Percentiles rank a stretch among this genome's conserved stretches.
Evolutionary conservation across 1,139 yeast species (phyloP).

Genomic region (Yamadazyma friedrichii): DNA sequence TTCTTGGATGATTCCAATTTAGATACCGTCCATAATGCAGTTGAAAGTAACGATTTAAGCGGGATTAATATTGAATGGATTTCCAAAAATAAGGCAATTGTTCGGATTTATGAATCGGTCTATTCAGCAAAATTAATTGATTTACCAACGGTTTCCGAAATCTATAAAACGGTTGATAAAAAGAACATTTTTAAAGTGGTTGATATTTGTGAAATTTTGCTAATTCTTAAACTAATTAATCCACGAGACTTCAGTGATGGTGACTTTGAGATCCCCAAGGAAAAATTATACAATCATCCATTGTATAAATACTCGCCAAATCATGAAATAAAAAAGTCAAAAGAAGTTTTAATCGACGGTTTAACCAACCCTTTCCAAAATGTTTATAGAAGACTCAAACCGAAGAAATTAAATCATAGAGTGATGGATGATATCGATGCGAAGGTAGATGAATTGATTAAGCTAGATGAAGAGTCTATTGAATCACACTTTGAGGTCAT

Average conservation of each 20-base stretch:
- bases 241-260: slow-evolving; percentile 38
- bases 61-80: slow-evolving; percentile 78
- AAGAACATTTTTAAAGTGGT: slow-evolving; percentile 85
- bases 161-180: slow-evolving; percentile 84
- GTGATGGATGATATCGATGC: slow-evolving; percentile 69
- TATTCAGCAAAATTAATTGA: slow-evolving; percentile 89
- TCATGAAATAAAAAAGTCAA: slow-evolving; percentile 38
- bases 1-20: slow-evolving; percentile 77
- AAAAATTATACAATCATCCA: slow-evolving; percentile 42
- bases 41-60: slow-evolving; percentile 76
- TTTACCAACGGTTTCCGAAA: slow-evolving; percentile 84
- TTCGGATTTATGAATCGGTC: slow-evolving; percentile 49
- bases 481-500: slow-evolving; percentile 76
- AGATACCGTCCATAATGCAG: slow-evolving; percentile 75
- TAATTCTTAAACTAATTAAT: slow-evolving; percentile 66
- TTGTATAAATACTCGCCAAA: slow-evolving; percentile 42
- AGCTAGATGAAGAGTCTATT: slow-evolving; percentile 80
- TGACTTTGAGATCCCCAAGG: slow-evolving; percentile 43
- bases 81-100: slow-evolving; percentile 75
- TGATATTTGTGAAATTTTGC: slow-evolving; percentile 82
- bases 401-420: slow-evolving; percentile 47
- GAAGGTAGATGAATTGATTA: slow-evolving; percentile 72
- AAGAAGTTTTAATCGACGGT: slow-evolving; percentile 70
- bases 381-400: slow-evolving; percentile 49
- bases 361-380: slow-evolving; percentile 69